phyloP scores from a whole-genome alignment of 495 filamentous ascomycete species.

The Daldinia decipiens region DNA sequence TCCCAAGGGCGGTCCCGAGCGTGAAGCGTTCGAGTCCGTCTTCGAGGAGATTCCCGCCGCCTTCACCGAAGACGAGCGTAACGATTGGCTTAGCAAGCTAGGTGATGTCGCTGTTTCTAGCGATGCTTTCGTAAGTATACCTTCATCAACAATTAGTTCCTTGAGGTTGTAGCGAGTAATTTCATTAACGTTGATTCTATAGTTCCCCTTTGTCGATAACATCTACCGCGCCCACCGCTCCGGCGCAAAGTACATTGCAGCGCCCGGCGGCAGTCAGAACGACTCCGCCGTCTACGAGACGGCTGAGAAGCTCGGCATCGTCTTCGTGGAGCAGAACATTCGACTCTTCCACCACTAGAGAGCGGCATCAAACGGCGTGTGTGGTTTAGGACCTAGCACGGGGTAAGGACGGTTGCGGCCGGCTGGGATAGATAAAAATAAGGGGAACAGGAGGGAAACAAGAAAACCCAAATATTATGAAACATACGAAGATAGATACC shows the following conservation, averaged over 20 bases:
- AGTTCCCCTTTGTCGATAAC: slow-evolving; percentile 99
- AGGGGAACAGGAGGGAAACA: neutral
- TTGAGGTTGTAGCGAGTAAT: neutral
- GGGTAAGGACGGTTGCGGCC: too few relatives aligned
- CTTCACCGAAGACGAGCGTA: slow-evolving; percentile 85
- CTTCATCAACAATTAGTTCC: neutral
- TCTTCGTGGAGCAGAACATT: slow-evolving; percentile 87
- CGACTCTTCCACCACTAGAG: slow-evolving; percentile 89
- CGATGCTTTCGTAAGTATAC: slow-evolving; percentile 88
- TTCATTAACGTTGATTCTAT: slow-evolving; percentile 23
- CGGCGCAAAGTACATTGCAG: slow-evolving; percentile 94
- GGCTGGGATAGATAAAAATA: slow-evolving; percentile 26
- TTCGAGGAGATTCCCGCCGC: slow-evolving; percentile 90
- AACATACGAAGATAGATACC: slow-evolving; percentile 27
- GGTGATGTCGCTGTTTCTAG: slow-evolving; percentile 85
- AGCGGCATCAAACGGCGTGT: neutral
- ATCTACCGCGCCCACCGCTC: slow-evolving; percentile 88
- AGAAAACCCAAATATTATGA: slow-evolving; percentile 12
- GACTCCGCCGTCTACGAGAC: slow-evolving; percentile 88
- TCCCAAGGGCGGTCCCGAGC: slow-evolving; percentile 82
- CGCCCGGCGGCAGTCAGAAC: slow-evolving; percentile 92
- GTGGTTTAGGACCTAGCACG: neutral
- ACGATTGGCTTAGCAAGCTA: slow-evolving; percentile 83
- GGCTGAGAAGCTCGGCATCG: slow-evolving; percentile 91
- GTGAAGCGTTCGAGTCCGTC: slow-evolving; percentile 82